Conservation (phyloP, 2,329 filamentous ascomycete species). For the Scedosporium apiospermum region DNA sequence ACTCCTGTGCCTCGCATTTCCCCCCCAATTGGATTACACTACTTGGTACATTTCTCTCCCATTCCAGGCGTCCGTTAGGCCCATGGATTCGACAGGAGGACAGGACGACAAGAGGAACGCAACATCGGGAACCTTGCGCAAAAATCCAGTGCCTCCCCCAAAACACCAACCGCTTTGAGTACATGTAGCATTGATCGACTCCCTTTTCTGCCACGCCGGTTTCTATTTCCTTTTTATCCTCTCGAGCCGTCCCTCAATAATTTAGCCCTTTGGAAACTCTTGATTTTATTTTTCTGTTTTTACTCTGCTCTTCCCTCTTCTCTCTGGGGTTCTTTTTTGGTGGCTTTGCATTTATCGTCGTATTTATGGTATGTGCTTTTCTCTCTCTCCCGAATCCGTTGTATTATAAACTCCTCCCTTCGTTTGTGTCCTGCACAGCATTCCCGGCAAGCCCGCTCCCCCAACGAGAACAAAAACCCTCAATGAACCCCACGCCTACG, state of each 20-base stretch:
- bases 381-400: neutral
- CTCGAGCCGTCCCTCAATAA: neutral
- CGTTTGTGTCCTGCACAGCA: neutral
- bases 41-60: neutral
- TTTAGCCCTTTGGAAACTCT: neutral
- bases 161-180: neutral
- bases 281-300: neutral
- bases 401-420: neutral
- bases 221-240: neutral
- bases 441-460: neutral
- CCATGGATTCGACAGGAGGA: too few relatives aligned
- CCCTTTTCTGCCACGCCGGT: neutral
- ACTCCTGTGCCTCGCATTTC: neutral
- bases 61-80: too few relatives aligned
- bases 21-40: neutral
- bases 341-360: neutral
- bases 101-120: too few relatives aligned
- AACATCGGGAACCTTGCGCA: neutral
- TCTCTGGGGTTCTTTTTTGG: neutral
- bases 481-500: neutral
- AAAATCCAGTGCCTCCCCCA: neutral
- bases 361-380: neutral
- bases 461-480: constrained; percentile 4
- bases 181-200: neutral
- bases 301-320: neutral